These are phyloP conservation scores for Xylaria venustula DNA, from an alignment of 495 filamentous ascomycete genomes.

Conservation along the genomic window DNA sequence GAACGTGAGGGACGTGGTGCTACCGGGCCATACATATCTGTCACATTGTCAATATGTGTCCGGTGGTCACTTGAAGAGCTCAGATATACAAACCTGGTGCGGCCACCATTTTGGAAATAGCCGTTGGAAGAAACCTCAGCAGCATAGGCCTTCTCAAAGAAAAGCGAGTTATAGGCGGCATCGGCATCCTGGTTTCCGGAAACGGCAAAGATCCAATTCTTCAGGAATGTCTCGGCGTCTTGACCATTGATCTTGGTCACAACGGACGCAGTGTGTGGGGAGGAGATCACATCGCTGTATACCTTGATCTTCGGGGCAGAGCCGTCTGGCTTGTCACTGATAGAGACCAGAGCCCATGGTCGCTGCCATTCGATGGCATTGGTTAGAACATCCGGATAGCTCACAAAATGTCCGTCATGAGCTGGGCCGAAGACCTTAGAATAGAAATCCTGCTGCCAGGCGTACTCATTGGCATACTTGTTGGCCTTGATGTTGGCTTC, in stretches of 20 bases:
- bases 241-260: constrained; percentile 40
- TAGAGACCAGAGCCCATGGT: constrained; percentile 33
- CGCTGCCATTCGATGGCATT: constrained; percentile 36
- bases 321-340: constrained; percentile 37
- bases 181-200: constrained; percentile 42
- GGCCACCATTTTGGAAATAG: constrained; percentile 29
- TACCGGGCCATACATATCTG: constrained; percentile 40
- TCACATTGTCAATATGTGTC: background rate
- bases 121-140: constrained; percentile 22
- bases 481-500: constrained; percentile 33
- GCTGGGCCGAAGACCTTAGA: constrained; percentile 33
- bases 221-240: constrained; percentile 32
- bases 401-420: constrained; percentile 48
- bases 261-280: constrained; percentile 21
- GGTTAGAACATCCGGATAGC: constrained; percentile 41
- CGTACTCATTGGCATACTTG: constrained; percentile 43
- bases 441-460: constrained; percentile 39
- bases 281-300: constrained; percentile 31
- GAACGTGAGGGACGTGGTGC: constrained; percentile 40
- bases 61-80: no score
- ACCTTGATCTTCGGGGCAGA: constrained; percentile 37
- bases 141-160: constrained; percentile 31
- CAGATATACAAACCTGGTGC: constrained; percentile 31
- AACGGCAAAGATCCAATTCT: constrained; percentile 29
- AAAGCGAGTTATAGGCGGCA: constrained; percentile 50